Conservation (phyloP, 257 asterid genomes). For the Plectranthus barbatus region DNA sequence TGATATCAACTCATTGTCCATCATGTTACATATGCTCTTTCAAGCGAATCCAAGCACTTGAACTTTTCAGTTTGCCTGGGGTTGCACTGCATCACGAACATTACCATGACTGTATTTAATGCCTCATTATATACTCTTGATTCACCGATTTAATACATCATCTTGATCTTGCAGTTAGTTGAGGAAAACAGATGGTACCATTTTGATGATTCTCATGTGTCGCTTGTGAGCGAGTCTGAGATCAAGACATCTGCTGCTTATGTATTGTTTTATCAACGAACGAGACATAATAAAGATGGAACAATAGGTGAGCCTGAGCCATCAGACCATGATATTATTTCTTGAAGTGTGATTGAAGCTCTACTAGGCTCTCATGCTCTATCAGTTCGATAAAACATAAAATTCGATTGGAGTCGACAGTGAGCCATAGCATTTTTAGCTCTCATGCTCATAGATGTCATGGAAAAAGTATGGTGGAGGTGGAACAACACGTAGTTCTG, state of each 20-base stretch:
- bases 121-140: neutral
- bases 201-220: constrained; percentile 81
- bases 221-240: constrained; percentile 57
- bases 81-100: neutral
- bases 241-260: constrained; percentile 89
- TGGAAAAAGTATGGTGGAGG: neutral
- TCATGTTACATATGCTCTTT: neutral
- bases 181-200: constrained; percentile 74
- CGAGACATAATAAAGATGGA: constrained; percentile 25
- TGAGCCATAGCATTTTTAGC: neutral
- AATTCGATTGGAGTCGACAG: neutral
- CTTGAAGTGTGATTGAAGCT: constrained; percentile 15
- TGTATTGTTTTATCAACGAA: constrained; percentile 80
- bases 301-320: constrained; percentile 41
- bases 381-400: neutral
- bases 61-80: neutral
- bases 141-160: neutral
- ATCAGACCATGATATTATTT: constrained; percentile 23
- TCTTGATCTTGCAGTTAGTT: neutral
- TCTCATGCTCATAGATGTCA: neutral
- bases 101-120: neutral
- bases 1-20: neutral
- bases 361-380: neutral
- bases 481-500: neutral
- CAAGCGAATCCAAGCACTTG: neutral